These are phyloP conservation scores for Lasiodiplodia sp. DNA, from an alignment of 2,329 filamentous ascomycete species.

Conservation along the genomic window DNA sequence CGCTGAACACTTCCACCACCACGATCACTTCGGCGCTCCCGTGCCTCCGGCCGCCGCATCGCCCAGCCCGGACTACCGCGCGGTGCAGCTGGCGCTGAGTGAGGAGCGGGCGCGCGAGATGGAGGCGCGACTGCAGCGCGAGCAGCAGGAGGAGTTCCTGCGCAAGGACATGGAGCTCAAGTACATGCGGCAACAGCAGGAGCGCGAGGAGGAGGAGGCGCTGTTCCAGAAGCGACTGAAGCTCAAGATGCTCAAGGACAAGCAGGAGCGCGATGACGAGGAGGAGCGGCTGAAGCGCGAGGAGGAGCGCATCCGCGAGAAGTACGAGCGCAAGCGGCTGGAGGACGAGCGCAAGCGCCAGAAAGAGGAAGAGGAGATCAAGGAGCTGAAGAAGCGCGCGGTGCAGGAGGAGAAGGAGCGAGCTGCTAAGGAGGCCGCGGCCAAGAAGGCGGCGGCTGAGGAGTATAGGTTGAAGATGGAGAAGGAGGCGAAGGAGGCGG, in stretches of 20 bases:
- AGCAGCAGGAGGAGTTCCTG: slow-evolving; percentile 40
- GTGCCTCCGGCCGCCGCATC: neutral
- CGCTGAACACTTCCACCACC: slow-evolving; percentile 37
- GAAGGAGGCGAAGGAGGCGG: slow-evolving; percentile 39
- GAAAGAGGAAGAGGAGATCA: slow-evolving; percentile 40
- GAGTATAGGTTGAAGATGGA: slow-evolving; percentile 47
- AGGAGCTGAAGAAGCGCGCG: slow-evolving; percentile 40
- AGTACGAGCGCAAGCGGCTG: slow-evolving; percentile 42
- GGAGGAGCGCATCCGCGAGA: slow-evolving; percentile 42
- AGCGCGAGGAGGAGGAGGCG: slow-evolving; percentile 44
- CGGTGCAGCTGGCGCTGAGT: slow-evolving; percentile 24
- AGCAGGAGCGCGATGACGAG: slow-evolving; percentile 39
- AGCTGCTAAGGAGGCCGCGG: slow-evolving; percentile 40
- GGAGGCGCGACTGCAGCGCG: slow-evolving; percentile 36
- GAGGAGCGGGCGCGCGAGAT: slow-evolving; percentile 21
- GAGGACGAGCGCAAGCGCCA: slow-evolving; percentile 34
- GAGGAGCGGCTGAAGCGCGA: slow-evolving; percentile 34
- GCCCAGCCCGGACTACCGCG: slow-evolving; percentile 35
- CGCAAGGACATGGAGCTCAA: slow-evolving; percentile 31
- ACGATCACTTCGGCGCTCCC: slow-evolving; percentile 24
- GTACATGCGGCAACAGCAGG: slow-evolving; percentile 28
- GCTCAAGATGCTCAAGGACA: slow-evolving; percentile 43
- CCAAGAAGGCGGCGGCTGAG: slow-evolving; percentile 46
- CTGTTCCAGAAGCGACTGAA: slow-evolving; percentile 44
- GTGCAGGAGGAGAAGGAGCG: slow-evolving; percentile 40